phyloP scores from a whole-genome alignment of 805 yeast species.

The Nakazawaea anatomiae region DNA sequence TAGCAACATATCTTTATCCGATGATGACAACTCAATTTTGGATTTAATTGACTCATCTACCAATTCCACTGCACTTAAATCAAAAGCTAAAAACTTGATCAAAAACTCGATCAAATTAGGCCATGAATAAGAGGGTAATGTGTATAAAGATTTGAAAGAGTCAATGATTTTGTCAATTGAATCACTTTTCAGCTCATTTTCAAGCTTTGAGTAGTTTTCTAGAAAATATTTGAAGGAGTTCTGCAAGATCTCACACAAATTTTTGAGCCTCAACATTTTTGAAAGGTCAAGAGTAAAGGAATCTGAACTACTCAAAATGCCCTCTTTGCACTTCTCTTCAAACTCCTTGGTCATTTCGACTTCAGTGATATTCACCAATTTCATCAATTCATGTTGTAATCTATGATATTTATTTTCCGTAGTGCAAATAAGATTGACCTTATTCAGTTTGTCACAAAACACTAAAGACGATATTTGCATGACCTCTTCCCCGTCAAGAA shows the following conservation, averaged over 20 bases:
- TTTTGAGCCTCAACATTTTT: conserved; percentile 22
- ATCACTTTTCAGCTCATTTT: conserved; percentile 13
- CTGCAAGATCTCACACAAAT: conserved; percentile 21
- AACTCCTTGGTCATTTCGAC: conserved; percentile 30
- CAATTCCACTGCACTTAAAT: conserved; percentile 29
- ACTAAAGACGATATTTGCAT: conserved; percentile 35
- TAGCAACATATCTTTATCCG: conserved; percentile 24
- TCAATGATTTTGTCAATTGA: conserved; percentile 13
- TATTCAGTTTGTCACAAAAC: conserved; percentile 27
- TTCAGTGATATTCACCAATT: conserved; percentile 43
- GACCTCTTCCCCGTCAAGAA: conserved; percentile 54
- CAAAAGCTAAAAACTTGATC: conserved; percentile 36
- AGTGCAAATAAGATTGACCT: conserved; percentile 3
- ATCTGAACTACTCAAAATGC: conserved; percentile 21
- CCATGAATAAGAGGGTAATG: conserved; percentile 24
- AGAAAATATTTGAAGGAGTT: conserved; percentile 23
- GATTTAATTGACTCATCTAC: conserved; percentile 27
- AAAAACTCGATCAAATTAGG: conserved; percentile 31
- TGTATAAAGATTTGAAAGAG: conserved; percentile 28
- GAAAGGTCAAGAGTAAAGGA: conserved; percentile 21
- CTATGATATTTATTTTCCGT: conserved; percentile 18
- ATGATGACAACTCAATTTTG: conserved; percentile 21
- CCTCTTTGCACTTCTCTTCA: conserved; percentile 27
- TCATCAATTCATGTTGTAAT: conserved; percentile 43
- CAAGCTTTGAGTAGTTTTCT: conserved; percentile 12